Evolutionary conservation across 257 asterid genomes (phyloP).

Genomic region (Euphrasia confusa): DNA sequence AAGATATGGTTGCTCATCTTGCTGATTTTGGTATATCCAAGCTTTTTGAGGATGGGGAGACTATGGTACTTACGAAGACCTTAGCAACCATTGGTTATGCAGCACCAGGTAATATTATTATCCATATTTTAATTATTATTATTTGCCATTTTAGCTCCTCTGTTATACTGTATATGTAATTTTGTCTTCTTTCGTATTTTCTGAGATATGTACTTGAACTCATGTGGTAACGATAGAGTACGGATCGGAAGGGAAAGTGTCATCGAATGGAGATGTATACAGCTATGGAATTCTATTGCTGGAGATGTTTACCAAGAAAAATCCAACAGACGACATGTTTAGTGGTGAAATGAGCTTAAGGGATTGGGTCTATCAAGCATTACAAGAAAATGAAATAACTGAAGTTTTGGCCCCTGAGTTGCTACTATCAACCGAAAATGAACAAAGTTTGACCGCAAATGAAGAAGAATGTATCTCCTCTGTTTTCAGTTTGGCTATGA

Average conservation of each 20-base stretch:
- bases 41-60: slow-evolving; percentile 28
- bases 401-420: slow-evolving; percentile 23
- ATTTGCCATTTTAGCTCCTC: too few species aligned
- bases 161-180: not conserved
- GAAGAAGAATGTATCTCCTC: too few species aligned
- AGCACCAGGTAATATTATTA: not conserved
- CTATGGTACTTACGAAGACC: slow-evolving; percentile 25
- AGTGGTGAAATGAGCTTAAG: too few species aligned
- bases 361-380: too few species aligned
- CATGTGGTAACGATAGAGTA: not conserved
- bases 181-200: not conserved
- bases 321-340: too few species aligned
- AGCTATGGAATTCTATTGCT: too few species aligned
- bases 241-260: slow-evolving; percentile 4
- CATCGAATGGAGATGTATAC: not conserved
- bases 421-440: not conserved
- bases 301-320: too few species aligned
- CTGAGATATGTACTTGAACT: not conserved
- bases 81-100: slow-evolving; percentile 16
- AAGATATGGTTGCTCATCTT: too few species aligned
- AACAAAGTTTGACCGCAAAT: not conserved
- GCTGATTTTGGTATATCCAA: slow-evolving; percentile 31
- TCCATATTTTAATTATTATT: too few species aligned
- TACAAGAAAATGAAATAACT: too few species aligned
- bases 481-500: not conserved